These are phyloP conservation scores for Trichosanthes cucumerina DNA, from an alignment of 306 rosid species.

Conservation along the genomic window DNA sequence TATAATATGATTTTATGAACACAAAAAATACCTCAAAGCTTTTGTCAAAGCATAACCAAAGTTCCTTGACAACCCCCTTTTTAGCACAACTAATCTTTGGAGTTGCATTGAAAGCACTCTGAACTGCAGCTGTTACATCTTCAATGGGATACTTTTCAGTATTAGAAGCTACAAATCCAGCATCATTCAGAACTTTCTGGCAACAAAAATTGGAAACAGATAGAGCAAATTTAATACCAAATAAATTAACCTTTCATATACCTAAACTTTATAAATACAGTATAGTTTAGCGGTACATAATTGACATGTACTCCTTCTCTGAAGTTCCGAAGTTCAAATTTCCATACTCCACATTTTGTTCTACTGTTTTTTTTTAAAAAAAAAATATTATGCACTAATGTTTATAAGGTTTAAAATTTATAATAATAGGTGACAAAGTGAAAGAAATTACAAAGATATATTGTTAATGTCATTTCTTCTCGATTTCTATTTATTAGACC, in stretches of 20 bases:
- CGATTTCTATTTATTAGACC: too few relatives aligned
- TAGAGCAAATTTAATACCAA: neutral
- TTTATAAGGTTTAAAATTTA: neutral
- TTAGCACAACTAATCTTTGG: neutral
- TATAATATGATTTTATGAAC: neutral
- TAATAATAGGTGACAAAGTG: neutral
- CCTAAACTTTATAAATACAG: too few relatives aligned
- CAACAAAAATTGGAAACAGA: neutral
- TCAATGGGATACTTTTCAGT: neutral
- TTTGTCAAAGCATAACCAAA: constrained; percentile 2
- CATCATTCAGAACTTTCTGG: neutral
- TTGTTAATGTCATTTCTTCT: too few relatives aligned
- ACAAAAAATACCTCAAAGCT: neutral
- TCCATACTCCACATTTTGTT: too few relatives aligned
- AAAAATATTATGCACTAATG: neutral
- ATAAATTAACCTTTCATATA: neutral
- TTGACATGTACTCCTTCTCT: too few relatives aligned
- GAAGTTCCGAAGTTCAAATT: too few relatives aligned
- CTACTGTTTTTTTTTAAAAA: too few relatives aligned
- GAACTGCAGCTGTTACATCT: neutral
- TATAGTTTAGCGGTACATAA: too few relatives aligned
- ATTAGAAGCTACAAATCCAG: neutral
- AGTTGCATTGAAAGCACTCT: neutral
- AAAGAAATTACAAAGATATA: too few relatives aligned
- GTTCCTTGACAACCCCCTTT: neutral